Base-by-base conservation (phyloP, 371 early-diverging fungal genomes). In the Mortierella sp. region DNA sequence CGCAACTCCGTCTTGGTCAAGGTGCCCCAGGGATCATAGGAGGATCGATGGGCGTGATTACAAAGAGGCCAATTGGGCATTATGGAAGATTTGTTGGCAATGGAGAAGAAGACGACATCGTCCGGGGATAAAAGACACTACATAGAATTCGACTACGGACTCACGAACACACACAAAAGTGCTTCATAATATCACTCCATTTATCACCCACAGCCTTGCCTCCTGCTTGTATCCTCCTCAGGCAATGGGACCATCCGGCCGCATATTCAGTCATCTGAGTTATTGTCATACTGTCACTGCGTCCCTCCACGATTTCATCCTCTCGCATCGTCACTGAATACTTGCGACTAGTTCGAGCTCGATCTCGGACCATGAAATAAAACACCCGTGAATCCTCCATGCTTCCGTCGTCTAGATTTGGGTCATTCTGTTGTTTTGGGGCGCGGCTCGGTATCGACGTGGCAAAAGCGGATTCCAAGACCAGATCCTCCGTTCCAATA, bases 191-290 rank as follows among this genome's bases (percentile, higher is more conserved):
- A 29, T 57, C 60, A 5, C 45, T 44, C 74, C 67, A 63, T n/a
- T 63, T 46, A 7, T 67, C 73, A 22, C 34, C 34, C 34, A 71
- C 41, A 3, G 74, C 60, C 29, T 54, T 57, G 3, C 67, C 67
- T 1, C 67, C 63, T 10, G 27, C 60, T 5, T 59, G 29, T 29
- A 67, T 67, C 37, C 40, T 40, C 34, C 37, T n/a, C 14, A 63
- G 39, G 39, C 74, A 73, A 0, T 59, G 55, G 17, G 17, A 28
- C 74, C 74, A 73, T 21, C 44, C 58, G 3, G 54, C 37, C 7
- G 67, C 67, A 34, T 73, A 73, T 0, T 67, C 67, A 56, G 67
- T 73, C 67, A 73, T 67, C 49, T 73, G 74, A 13, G 47, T 54
- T 43, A 73, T 63, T 13, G 51, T 59, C 19, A 73, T 50, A 19